phyloP scores from a whole-genome alignment of 768 basidiomycete genomes.

The Lentinula aciculospora region DNA sequence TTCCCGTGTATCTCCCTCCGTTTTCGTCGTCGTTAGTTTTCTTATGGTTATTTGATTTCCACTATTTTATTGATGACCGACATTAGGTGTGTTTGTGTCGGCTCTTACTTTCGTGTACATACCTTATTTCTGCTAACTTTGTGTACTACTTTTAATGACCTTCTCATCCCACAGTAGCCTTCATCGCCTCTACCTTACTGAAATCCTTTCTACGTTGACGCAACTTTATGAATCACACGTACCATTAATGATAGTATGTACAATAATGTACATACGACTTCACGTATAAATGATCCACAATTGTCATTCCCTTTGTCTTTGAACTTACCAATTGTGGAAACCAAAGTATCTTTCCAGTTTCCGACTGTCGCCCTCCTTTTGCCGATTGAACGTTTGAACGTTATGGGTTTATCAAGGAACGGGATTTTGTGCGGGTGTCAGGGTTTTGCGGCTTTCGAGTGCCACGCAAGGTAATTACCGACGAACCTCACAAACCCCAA shows the following conservation, averaged over 20 bases:
- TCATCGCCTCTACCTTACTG: background rate
- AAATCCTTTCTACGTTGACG: background rate
- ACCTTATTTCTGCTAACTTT: background rate
- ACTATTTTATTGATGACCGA: background rate
- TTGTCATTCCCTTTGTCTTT: no score
- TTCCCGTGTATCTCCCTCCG: background rate
- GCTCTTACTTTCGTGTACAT: background rate
- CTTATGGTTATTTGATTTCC: conserved; percentile 2
- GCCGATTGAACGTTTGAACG: no score
- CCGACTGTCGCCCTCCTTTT: no score
- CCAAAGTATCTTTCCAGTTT: no score
- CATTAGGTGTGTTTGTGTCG: background rate
- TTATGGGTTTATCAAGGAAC: no score
- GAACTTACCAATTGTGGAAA: no score
- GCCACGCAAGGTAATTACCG: no score
- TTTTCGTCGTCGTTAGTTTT: background rate
- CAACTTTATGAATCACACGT: background rate
- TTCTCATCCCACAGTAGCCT: background rate
- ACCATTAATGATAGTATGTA: background rate
- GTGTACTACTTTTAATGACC: background rate
- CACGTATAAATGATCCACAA: background rate
- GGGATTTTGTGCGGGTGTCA: no score
- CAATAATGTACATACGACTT: background rate
- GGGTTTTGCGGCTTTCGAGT: no score
- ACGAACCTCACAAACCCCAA: no score